Conservation (phyloP, 768 basidiomycete species). For the Chalciporus pseudorubinellus region DNA sequence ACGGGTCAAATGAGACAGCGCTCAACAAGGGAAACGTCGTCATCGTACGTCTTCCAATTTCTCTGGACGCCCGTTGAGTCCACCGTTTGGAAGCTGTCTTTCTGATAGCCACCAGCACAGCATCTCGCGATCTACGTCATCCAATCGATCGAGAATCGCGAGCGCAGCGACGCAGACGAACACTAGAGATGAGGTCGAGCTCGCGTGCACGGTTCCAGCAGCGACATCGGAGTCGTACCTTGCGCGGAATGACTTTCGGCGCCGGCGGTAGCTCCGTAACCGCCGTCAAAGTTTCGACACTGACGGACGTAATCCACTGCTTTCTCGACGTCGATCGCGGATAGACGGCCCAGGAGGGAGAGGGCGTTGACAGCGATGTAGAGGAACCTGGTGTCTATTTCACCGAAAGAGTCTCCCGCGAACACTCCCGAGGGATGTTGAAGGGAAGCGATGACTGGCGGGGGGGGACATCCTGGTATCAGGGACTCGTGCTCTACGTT, state of each 20-base stretch:
- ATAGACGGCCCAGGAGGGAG: slow-evolving; percentile 74
- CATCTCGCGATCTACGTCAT: slow-evolving; percentile 74
- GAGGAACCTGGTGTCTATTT: slow-evolving; percentile 67
- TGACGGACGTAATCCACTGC: slow-evolving; percentile 68
- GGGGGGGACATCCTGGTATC: not conserved
- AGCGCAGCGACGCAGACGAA: slow-evolving; percentile 88
- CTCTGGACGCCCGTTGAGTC: slow-evolving; percentile 95
- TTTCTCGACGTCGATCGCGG: slow-evolving; percentile 62
- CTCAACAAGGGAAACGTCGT: too few species aligned
- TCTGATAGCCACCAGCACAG: slow-evolving; percentile 94
- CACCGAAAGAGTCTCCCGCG: not conserved
- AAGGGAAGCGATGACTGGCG: slow-evolving; percentile 77
- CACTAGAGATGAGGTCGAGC: slow-evolving; percentile 43
- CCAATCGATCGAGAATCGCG: slow-evolving; percentile 81
- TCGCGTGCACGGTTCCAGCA: not conserved
- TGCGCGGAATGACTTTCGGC: slow-evolving; percentile 93
- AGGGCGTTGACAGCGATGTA: slow-evolving; percentile 86
- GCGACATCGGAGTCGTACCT: slow-evolving; percentile 45
- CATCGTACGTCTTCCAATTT: slow-evolving; percentile 87
- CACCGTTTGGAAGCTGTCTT: slow-evolving; percentile 89
- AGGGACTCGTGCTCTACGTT: too few species aligned
- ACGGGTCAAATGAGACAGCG: not conserved
- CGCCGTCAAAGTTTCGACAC: slow-evolving; percentile 95
- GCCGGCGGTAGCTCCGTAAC: slow-evolving; percentile 80
- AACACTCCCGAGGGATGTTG: slow-evolving; percentile 49